Evolutionary conservation across 176 grass and related monocot genomes (phyloP), one percentile per base, ranked within the genome.

Genomic region (Eremochloa ophiuroides): DNA sequence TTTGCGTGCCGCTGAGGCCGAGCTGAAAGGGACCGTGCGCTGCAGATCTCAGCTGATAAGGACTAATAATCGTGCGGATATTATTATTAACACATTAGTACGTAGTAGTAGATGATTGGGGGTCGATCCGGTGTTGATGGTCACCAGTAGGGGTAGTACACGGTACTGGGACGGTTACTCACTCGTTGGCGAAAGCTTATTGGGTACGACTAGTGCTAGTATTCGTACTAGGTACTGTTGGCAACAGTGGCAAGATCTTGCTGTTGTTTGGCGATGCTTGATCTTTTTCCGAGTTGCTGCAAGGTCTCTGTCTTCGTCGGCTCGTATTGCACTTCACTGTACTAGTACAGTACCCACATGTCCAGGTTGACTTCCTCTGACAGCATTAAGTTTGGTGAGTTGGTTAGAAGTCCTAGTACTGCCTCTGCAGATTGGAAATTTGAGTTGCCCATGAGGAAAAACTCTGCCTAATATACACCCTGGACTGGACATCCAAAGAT

Each of bases 351-450:
- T 61, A 40, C 81, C 61, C 39, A 62, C 82, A 18, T 8, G 15
- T 60, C 23, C 23, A 70, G 76, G 82, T 80, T 88, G 82, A 88
- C 82, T 85, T 75, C 2, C 41, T 61, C 6, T 16, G 39, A 69
- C 28, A 16, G 20, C 40, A 88, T 75, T 83, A 39, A 80, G 75
- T 83, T 77, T 10, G 18, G 85, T 48, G 46, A 18, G 62, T 15
- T 31, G 37, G 37, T 40, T 40, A 40, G 7, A 1, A 2, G 60
- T 62, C 7, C 55, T 53, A 56, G 29, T 64, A 64, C 50, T 38
- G 33, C 38, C 31, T 7, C 34, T 78, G 66, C 34, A 44, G 38
- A 55, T 46, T 69, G n/a, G 51, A 78, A 42, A n/a, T 41, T 71
- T 64, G 12, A 30, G 53, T 22, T 61, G 16, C 20, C 60, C 1